Evolutionary conservation across 148 eudicot genomes (phyloP), one percentile per base, ranked within the genome.

Genomic region (Beta vulgaris): DNA sequence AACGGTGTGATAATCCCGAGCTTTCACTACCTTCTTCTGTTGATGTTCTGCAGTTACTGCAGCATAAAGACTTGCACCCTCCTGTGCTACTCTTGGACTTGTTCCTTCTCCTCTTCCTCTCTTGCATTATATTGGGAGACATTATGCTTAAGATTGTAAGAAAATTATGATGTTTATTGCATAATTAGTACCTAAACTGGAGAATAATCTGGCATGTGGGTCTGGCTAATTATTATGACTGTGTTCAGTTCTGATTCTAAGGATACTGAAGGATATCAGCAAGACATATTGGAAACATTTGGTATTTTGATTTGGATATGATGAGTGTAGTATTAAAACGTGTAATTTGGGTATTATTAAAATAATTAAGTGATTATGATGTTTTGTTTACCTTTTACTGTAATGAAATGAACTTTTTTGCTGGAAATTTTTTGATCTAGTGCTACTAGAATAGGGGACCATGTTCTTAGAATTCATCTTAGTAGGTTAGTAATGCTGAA

Each of bases 61-160:
- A 87, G 71, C 93, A 90, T 68, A 92, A 86, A 37, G 88, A 79
- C 39, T 77, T 81, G 85, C 90, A 87, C 61, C 83, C 82, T 75
- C 83, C 82, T 77, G 68, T 81, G 40, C n/a, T 81, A 35, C n/a
- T 75, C 78, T 79, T 82, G 70, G 48, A 73, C 76, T 62, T 81
- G n/a, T 60, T 84, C 68, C 63, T 43, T 49, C 36, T 37, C 43
- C 23, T 73, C 28, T 28, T 62, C 9, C 40, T 12, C 48, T 63
- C 64, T 69, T 77, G 78, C 84, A 76, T 83, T 74, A 54, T 80
- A 73, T 83, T 63, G 66, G 62, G 39, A 65, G 71, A 67, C 76
- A 71, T 21, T 62, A n/a, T 2, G 46, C 46, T 34, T 79, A 59
- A 44, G 53, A 53, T 53, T 59, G 25, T 39, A 54, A 68, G 54